These are phyloP conservation scores for Moesziomyces globuligerus DNA, from an alignment of 1,284 basidiomycete genomes.

Conservation along the genomic window DNA sequence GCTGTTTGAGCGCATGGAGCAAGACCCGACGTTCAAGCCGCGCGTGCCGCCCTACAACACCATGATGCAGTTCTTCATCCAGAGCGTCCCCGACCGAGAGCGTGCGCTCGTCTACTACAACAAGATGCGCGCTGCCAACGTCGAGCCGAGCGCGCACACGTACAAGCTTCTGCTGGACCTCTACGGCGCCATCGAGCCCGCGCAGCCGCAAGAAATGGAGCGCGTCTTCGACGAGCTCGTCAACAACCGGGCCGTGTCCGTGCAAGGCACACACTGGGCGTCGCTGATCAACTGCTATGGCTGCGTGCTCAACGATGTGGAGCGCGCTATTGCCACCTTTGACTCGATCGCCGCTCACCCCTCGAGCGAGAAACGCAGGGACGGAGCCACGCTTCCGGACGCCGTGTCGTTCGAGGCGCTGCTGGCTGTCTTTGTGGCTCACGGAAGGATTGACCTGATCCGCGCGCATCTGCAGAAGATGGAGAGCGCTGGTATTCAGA, in stretches of 20 bases:
- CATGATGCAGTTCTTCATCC: slow-evolving; percentile 97
- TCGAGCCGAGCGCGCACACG: slow-evolving; percentile 69
- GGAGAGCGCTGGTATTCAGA: slow-evolving; percentile 75
- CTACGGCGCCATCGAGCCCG: slow-evolving; percentile 82
- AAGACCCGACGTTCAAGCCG: slow-evolving; percentile 80
- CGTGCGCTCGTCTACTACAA: slow-evolving; percentile 75
- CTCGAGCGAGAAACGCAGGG: slow-evolving; percentile 60
- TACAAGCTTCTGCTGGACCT: slow-evolving; percentile 83
- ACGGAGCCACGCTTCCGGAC: slow-evolving; percentile 72
- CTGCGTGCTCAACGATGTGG: slow-evolving; percentile 79
- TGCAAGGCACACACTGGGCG: slow-evolving; percentile 90
- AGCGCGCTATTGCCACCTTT: slow-evolving; percentile 81
- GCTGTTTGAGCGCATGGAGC: slow-evolving; percentile 86
- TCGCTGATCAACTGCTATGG: slow-evolving; percentile 91
- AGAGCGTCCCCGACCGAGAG: slow-evolving; percentile 83
- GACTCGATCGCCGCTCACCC: slow-evolving; percentile 75
- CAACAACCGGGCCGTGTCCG: slow-evolving; percentile 71
- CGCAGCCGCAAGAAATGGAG: slow-evolving; percentile 81
- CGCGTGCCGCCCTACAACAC: slow-evolving; percentile 95
- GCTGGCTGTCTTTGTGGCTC: slow-evolving; percentile 84
- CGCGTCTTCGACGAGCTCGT: slow-evolving; percentile 76
- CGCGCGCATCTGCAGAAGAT: slow-evolving; percentile 77
- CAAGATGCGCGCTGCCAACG: slow-evolving; percentile 74
- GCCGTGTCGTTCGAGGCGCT: slow-evolving; percentile 90
- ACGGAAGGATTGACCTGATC: slow-evolving; percentile 82